These are phyloP conservation scores for Epichloe festucae DNA, from an alignment of 2,329 filamentous ascomycete genomes.

Conservation along the genomic window DNA sequence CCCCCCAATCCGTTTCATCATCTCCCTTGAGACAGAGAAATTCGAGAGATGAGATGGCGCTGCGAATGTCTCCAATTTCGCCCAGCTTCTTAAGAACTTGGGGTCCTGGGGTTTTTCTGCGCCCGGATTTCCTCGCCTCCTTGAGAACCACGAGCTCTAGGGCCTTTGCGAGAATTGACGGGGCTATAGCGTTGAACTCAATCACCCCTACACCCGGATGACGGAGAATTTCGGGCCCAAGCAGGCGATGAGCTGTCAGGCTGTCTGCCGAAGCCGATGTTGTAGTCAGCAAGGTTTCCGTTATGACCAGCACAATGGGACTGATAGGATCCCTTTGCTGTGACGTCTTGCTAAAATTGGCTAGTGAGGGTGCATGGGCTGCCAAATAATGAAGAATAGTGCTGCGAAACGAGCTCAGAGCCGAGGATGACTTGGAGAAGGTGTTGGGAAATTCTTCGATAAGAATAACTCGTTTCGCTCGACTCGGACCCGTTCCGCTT, in stretches of 20 bases:
- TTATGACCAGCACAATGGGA: constrained; percentile 80
- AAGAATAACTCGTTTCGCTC: constrained; percentile 46
- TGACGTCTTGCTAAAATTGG: constrained; percentile 29
- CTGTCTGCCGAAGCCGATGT: constrained; percentile 77
- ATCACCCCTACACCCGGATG: constrained; percentile 70
- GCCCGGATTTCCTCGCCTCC: constrained; percentile 66
- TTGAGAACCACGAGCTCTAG: constrained; percentile 72
- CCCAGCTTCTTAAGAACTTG: constrained; percentile 66
- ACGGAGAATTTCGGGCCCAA: constrained; percentile 74
- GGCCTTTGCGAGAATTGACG: constrained; percentile 73
- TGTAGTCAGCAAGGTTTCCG: constrained; percentile 78
- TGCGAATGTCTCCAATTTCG: constrained; percentile 83
- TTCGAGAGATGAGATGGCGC: constrained; percentile 81
- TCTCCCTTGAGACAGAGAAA: constrained; percentile 82
- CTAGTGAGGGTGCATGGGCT: constrained; percentile 45
- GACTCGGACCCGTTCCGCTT: constrained; percentile 9
- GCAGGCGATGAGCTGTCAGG: constrained; percentile 79
- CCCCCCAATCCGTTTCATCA: constrained; percentile 59
- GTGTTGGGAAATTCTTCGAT: constrained; percentile 76
- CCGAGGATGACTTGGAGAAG: constrained; percentile 50
- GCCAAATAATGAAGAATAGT: constrained; percentile 65
- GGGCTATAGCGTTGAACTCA: constrained; percentile 87
- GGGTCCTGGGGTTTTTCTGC: constrained; percentile 63
- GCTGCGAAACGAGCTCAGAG: constrained; percentile 58
- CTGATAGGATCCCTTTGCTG: constrained; percentile 35